Base-by-base conservation (phyloP, 768 basidiomycete genomes). In the Russula brevipes region DNA sequence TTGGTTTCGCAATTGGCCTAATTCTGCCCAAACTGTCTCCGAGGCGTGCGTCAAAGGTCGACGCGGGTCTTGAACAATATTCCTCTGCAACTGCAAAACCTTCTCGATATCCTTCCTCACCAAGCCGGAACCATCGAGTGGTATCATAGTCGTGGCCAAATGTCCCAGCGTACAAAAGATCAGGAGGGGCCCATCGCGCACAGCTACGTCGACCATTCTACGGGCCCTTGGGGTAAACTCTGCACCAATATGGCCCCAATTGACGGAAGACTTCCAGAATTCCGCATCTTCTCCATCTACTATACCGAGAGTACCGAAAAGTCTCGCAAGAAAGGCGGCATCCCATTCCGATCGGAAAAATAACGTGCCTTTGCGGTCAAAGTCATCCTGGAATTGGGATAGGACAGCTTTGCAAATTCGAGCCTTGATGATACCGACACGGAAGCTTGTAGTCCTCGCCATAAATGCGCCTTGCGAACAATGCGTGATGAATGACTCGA, bases 271-370 rank as follows among this genome's bases (percentile, higher is more conserved):
- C 11, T 9, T 36, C 62, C 57, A 54, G 16, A 54, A 59, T 14
- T 54, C 31, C 12, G 36, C 30, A 17, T 58, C 51, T 1, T 39
- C 38, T 30, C 31, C 24, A 19, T 42, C 39, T 1, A 45, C 57
- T 11, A 58, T n/a, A 1, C 50, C 42, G n/a, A 63, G 36, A 8
- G 44, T 46, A 17, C 11, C 46, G 51, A 63, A 41, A 4, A 63
- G 17, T 24, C 51, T 52, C 39, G 51, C 56, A 44, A 63, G 57
- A 33, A 44, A 57, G 16, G 51, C 44, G 17, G 58, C 14, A 31
- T 63, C 61, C 61, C 61, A 63, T n/a, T 44, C 44, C 7, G 61
- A 58, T 6, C 33, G 56, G 45, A 58, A 41, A 4, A 35, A n/a
- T 45, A 58, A 16, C 9, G 57, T 35, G n/a, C 51, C 52, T 17